Evolutionary conservation across 805 yeast genomes (phyloP).

Genomic region (Torulaspora microellipsoides): DNA sequence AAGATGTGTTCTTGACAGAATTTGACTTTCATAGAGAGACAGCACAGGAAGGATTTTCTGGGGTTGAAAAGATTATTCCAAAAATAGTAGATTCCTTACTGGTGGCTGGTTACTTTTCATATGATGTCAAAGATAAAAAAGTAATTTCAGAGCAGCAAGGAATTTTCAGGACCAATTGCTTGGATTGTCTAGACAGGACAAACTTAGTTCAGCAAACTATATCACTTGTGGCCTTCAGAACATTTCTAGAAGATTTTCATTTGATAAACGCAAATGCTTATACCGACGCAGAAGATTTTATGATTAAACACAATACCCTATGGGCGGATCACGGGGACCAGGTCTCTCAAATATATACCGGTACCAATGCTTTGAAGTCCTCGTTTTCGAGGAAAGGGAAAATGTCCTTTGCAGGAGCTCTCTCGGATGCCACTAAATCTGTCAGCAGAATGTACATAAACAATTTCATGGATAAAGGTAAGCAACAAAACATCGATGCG

Average conservation of each 20-base stretch:
- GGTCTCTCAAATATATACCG: conserved; percentile 91
- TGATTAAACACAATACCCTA: conserved; percentile 71
- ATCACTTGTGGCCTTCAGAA: conserved; percentile 64
- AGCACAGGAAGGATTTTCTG: conserved; percentile 82
- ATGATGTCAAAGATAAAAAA: conserved; percentile 52
- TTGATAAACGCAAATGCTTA: conserved; percentile 24
- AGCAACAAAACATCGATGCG: conserved; percentile 85
- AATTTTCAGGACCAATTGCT: conserved; percentile 86
- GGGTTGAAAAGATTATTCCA: conserved; percentile 67
- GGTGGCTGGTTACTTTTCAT: conserved; percentile 78
- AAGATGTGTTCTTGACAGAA: conserved; percentile 55
- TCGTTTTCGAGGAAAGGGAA: conserved; percentile 93
- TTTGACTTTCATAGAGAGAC: conserved; percentile 96
- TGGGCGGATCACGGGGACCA: conserved; percentile 99
- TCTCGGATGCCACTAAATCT: conserved; percentile 95
- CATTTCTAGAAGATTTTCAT: conserved; percentile 43
- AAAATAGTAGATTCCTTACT: conserved; percentile 60
- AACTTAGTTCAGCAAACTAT: conserved; percentile 83
- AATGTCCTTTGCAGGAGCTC: conserved; percentile 93
- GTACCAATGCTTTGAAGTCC: conserved; percentile 94
- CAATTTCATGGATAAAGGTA: conserved; percentile 87
- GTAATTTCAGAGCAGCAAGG: conserved; percentile 78
- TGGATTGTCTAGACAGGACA: conserved; percentile 93
- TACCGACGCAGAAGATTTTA: conserved; percentile 47
- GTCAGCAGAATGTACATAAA: conserved; percentile 93